Evolutionary conservation across 371 early-diverging fungal species (phyloP), one percentile per base, ranked within the genome.

Genomic region (Coemansia sp.): DNA sequence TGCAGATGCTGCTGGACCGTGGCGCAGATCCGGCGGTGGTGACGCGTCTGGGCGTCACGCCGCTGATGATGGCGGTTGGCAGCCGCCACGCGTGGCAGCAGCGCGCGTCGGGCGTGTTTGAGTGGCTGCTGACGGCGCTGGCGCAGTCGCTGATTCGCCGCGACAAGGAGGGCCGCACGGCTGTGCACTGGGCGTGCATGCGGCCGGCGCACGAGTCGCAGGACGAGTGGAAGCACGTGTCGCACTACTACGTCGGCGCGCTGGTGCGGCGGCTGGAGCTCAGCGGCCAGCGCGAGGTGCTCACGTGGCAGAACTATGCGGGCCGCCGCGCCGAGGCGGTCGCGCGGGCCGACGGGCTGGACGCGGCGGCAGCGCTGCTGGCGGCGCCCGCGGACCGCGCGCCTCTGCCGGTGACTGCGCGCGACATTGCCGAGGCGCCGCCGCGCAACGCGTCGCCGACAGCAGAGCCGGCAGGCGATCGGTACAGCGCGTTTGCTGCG

Each of bases 11-110:
- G 30, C 61, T 94, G 13, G 65, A 80, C 26, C 84, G 83, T 45
- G 90, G 91, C 0, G 90, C 89, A 7, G 85, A 91, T 69, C 68
- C 84, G 2, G 70, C 81, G 35, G 74, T 79, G 13, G 76, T 79
- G 0, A 94, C 92, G 67, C 80, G 82, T 61, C 79, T 75, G 39
- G 95, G 95, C 20, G 90, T 92, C 61, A 89, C 94, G 13, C 87
- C 94, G 5, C 79, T 96, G 49, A 90, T 95, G 79, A 86, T 94
- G 14, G 86, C 89, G 20, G 92, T 90, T 1, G 31, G 57, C 50
- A 41, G 32, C 30, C 10, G 40, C 13, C 45, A 41, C 30, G 69
- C 69, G 39, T 73, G 65, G 65, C 45, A 40, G 13, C 53, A 60
- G 8, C 64, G 74, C 41, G 40, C 16, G 9, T 35, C 55, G 20